Base-by-base conservation (phyloP, 352 stramenopile genomes). In the Phytopythium vexans region DNA sequence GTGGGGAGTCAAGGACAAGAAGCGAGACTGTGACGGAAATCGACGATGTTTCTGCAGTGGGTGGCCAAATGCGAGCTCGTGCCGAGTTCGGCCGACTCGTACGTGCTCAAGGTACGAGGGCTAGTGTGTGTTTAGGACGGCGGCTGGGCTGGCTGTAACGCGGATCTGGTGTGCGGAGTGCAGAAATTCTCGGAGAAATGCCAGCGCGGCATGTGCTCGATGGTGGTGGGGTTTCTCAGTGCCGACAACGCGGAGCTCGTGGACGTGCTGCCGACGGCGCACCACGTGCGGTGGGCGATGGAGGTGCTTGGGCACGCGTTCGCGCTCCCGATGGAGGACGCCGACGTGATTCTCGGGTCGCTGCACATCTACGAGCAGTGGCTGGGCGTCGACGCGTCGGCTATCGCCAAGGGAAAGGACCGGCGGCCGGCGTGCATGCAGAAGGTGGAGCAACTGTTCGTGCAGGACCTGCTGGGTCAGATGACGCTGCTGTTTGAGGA, bases 401-500 rank as follows among this genome's bases (percentile, higher is more conserved):
- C 56, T 1, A 49, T 66, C 2, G 65, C 54, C 34, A 66, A 60
- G 14, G 77, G 53, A 1, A 74, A 81, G 39, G 78, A 93, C 56
- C 57, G 69, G 27, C 66, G 79, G 14, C 82, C 82, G 0, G 60
- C 60, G 32, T 91, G 84, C 50, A 93, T 95, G 82, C 75, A 87
- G 34, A 88, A 86, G 54, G 71, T 87, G 38, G 85, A 93, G 54
- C 85, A 95, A 64, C 64, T 72, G 8, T 95, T 95, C 47, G 92
- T 95, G 37, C 82, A 92, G 50, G 85, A 95, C 53, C 70, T 95
- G 58, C 65, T 95, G 42, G 85, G 82, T 11, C 85, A 95, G 46
- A 93, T 95, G 82, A 93, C 85, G 50, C 57, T 95, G 52, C 70
- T 95, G 31, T 93, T 95, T 64, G 85, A 95, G 59, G 85, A 95